Percentiles rank a stretch among this genome's conserved stretches.
These are phyloP conservation scores for Trichoderma guizhouense DNA, from an alignment of 2,329 filamentous ascomycete species.

Conservation along the genomic window DNA sequence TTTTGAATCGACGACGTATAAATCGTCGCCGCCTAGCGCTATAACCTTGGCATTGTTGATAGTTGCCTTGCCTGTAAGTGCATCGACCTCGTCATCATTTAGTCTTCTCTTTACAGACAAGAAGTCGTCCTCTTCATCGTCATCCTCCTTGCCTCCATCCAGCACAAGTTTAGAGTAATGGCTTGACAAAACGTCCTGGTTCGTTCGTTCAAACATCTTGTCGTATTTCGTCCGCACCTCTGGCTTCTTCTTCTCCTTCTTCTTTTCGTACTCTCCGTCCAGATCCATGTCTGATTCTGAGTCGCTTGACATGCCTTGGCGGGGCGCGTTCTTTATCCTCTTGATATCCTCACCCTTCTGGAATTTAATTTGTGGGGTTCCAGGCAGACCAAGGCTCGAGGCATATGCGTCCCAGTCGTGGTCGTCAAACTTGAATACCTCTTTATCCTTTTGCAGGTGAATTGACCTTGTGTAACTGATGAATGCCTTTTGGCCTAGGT, in stretches of 20 bases:
- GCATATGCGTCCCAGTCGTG: conserved; percentile 85
- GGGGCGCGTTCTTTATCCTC: conserved; percentile 79
- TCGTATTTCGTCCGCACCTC: conserved; percentile 92
- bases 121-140: conserved; percentile 73
- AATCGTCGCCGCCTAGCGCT: conserved; percentile 65
- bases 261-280: conserved; percentile 31
- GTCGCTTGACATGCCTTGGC: conserved; percentile 61
- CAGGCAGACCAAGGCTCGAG: conserved; percentile 79
- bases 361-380: conserved; percentile 90
- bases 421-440: conserved; percentile 79
- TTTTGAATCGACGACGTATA: conserved; percentile 87
- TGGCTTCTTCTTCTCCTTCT: conserved; percentile 51
- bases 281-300: conserved; percentile 57
- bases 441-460: conserved; percentile 85
- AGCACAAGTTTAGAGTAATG: conserved; percentile 87
- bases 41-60: conserved; percentile 56
- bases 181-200: conserved; percentile 91
- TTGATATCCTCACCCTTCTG: conserved; percentile 86
- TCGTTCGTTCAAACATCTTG: conserved; percentile 94
- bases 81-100: conserved; percentile 61
- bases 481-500: conserved; percentile 93
- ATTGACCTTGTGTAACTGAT: conserved; percentile 84
- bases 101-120: conserved; percentile 86
- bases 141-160: conserved; percentile 44
- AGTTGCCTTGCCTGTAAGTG: conserved; percentile 44